Evolutionary conservation across 2,329 filamentous ascomycete genomes (phyloP).

Genomic region (Leptographium radiaticola): DNA sequence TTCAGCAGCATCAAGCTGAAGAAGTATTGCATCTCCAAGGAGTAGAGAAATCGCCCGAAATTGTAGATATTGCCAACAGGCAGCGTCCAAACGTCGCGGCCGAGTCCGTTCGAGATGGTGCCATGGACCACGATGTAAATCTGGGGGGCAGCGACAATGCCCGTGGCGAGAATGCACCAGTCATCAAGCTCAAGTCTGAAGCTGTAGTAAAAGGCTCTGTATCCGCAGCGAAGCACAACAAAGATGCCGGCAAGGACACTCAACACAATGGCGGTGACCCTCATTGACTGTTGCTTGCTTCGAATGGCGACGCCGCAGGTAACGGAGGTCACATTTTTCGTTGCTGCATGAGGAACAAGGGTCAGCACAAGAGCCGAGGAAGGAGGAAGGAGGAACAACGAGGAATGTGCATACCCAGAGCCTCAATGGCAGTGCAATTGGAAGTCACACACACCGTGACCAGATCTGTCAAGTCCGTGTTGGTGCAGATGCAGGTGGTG

Average conservation of each 20-base stretch:
- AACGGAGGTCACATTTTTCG: slow-evolving; percentile 13
- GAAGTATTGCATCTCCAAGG: slow-evolving; percentile 30
- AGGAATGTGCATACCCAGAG: neutral
- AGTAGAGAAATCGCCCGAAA: slow-evolving; percentile 29
- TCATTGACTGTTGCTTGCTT: slow-evolving; percentile 18
- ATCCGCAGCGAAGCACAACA: slow-evolving; percentile 23
- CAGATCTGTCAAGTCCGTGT: neutral
- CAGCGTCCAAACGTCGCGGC: slow-evolving; percentile 37
- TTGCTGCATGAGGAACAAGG: slow-evolving; percentile 1
- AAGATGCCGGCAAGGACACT: slow-evolving; percentile 21
- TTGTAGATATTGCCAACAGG: slow-evolving; percentile 25
- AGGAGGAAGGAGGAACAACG: neutral
- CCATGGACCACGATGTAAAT: slow-evolving; percentile 17
- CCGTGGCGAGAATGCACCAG: slow-evolving; percentile 18
- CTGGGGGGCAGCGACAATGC: slow-evolving; percentile 16
- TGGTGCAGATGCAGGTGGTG: slow-evolving; percentile 7
- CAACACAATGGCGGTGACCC: slow-evolving; percentile 17
- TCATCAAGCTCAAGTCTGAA: slow-evolving; percentile 22
- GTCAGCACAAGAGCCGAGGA: neutral
- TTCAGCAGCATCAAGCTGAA: slow-evolving; percentile 31
- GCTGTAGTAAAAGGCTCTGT: slow-evolving; percentile 18
- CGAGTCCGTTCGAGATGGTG: slow-evolving; percentile 26
- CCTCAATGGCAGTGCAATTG: slow-evolving; percentile 7
- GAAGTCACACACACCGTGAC: slow-evolving; percentile 1
- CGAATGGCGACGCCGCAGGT: slow-evolving; percentile 13